Conservation (phyloP, 768 basidiomycete species). For the Mycena metata region DNA sequence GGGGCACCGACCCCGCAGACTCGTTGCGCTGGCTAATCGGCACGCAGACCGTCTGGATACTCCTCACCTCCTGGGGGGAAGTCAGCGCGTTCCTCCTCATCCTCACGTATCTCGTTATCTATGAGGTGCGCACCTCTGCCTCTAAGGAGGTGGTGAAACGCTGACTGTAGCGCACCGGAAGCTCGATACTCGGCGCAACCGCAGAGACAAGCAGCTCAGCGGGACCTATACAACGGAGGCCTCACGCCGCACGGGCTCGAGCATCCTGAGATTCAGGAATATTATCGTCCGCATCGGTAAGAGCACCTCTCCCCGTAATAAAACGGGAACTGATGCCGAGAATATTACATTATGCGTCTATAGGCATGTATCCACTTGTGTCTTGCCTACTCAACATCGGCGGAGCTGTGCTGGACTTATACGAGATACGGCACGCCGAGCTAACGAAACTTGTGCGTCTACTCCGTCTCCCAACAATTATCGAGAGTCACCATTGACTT, state of each 20-base stretch:
- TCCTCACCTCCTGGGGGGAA: neutral
- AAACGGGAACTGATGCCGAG: no score
- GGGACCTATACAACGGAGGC: neutral
- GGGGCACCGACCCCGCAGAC: constrained; percentile 6
- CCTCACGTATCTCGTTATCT: neutral
- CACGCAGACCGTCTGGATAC: constrained; percentile 41
- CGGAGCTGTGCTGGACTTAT: constrained; percentile 1
- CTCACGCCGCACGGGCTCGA: neutral
- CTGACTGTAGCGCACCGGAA: neutral
- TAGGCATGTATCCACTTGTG: constrained; percentile 13
- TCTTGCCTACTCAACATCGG: constrained; percentile 9
- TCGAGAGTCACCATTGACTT: no score
- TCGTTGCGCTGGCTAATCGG: constrained; percentile 42
- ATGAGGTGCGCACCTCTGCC: constrained; percentile 2
- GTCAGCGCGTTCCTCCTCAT: neutral
- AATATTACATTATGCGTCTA: no score
- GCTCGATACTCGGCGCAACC: neutral
- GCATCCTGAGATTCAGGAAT: neutral
- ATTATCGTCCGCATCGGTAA: constrained; percentile 15
- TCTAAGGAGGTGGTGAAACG: no score
- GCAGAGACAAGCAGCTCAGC: neutral
- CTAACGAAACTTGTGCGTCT: neutral
- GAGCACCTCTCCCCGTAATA: no score
- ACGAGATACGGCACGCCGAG: neutral
- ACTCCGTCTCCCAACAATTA: no score